Base-by-base conservation (phyloP, 2,329 filamentous ascomycete species). In the Elsinoe ampelina region DNA sequence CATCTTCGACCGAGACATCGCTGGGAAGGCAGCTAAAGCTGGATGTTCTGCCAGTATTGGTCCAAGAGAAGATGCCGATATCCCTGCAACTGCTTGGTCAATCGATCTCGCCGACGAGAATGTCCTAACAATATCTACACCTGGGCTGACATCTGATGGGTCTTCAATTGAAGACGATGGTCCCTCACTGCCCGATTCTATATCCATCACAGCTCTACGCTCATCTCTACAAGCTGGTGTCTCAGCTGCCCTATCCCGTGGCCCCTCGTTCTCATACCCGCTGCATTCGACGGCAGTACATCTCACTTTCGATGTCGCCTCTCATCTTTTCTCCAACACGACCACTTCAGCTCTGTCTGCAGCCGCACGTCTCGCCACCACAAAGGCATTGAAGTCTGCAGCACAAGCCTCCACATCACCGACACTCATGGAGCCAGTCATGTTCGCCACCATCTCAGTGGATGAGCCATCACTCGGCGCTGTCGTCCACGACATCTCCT, bases 401-500 rank as follows among this genome's bases (percentile, higher is more conserved):
- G 77, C 81, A 57, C 72, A 77, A 8, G 70, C 73, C 26, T 67
- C 74, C 2, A 61, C 60, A 34, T 73, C 76, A 2, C 80, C 89
- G 1, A 79, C 80, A 1, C 75, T 98, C 38, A 86, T 97, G 73
- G 93, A 98, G 67, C 93, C 93, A 1, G 87, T 98, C 56, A 96
- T 97, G 89, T 84, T 85, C 59, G 89, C 88, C 4, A 83, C 85
- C 54, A 95, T 98, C 66, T 84, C 82, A 62, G 89, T 93, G 51
- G 88, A 93, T 54, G 92, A 96, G 71, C 78, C 80, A 5, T 84
- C 82, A 5, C 84, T 95, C 1, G 90, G 91, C 3, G 80, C 81
- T 3, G 87, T 98, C 8, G 84, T 95, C 34, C 89, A 95, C 62
- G 86, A 93, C 66, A 80, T 95, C 36, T 85, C 83, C 1, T 84